These are phyloP conservation scores for Fusarium virguliforme DNA, from an alignment of 2,329 filamentous ascomycete genomes.

Conservation along the genomic window DNA sequence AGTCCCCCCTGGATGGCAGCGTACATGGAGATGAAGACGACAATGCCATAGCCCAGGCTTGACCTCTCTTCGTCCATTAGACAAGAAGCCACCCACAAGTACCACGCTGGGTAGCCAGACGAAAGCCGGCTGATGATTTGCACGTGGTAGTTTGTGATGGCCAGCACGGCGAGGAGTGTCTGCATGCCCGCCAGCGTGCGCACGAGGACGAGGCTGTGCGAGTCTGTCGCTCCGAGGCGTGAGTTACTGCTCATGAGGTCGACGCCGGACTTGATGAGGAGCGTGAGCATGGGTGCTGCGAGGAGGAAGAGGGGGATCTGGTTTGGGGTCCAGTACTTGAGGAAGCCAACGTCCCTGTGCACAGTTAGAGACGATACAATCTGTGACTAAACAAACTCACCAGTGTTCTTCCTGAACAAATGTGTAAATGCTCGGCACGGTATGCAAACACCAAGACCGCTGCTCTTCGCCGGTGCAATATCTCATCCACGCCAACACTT, in stretches of 20 bases:
- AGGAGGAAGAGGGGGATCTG: slow-evolving; percentile 92
- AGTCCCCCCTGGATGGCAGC: slow-evolving; percentile 85
- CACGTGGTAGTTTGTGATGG: slow-evolving; percentile 88
- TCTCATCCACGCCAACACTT: slow-evolving; percentile 79
- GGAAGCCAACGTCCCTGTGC: slow-evolving; percentile 85
- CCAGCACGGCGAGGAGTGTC: slow-evolving; percentile 78
- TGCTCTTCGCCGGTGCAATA: slow-evolving; percentile 70
- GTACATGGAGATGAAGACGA: slow-evolving; percentile 85
- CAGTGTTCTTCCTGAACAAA: slow-evolving; percentile 94
- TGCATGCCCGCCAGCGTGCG: slow-evolving; percentile 80
- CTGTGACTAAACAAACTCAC: slow-evolving; percentile 66
- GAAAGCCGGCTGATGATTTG: slow-evolving; percentile 94
- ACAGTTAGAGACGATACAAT: slow-evolving; percentile 40
- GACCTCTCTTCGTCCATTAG: slow-evolving; percentile 56
- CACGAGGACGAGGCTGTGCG: slow-evolving; percentile 56
- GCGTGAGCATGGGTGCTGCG: slow-evolving; percentile 80
- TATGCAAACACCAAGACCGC: slow-evolving; percentile 81
- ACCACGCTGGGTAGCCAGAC: slow-evolving; percentile 92
- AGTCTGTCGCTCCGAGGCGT: slow-evolving; percentile 23
- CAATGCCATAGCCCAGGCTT: slow-evolving; percentile 59
- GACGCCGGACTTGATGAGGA: slow-evolving; percentile 73
- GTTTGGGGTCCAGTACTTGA: slow-evolving; percentile 89
- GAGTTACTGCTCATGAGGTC: slow-evolving; percentile 54
- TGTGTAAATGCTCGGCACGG: slow-evolving; percentile 89
- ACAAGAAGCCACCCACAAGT: slow-evolving; percentile 80